These are phyloP conservation scores for Zygoascus bituminiphila DNA, from an alignment of 805 yeast species.

Conservation along the genomic window DNA sequence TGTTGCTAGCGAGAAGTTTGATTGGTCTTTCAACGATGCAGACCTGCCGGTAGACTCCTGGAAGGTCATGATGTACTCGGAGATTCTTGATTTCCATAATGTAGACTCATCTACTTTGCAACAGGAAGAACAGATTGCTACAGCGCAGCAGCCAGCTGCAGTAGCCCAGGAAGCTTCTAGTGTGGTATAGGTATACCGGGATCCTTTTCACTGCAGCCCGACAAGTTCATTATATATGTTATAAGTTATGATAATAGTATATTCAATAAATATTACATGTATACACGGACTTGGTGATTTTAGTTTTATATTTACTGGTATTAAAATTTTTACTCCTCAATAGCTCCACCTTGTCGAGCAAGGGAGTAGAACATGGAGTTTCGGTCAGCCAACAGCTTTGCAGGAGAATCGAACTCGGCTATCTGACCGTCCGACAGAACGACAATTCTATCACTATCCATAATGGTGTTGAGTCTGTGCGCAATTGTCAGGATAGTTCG, in stretches of 20 bases:
- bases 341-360: constrained; percentile 67
- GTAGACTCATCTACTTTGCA: constrained; percentile 38
- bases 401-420: constrained; percentile 71
- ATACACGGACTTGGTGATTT: too few species aligned
- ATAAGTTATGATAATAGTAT: background rate
- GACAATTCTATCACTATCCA: constrained; percentile 75
- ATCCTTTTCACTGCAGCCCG: too few species aligned
- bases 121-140: background rate
- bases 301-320: background rate
- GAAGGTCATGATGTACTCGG: constrained; percentile 99
- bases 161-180: background rate
- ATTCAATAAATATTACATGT: background rate
- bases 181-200: background rate
- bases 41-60: constrained; percentile 96
- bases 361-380: constrained; percentile 65
- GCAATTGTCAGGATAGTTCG: constrained; percentile 85
- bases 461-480: constrained; percentile 76
- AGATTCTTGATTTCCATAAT: constrained; percentile 91
- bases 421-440: constrained; percentile 69
- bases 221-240: background rate
- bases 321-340: constrained; percentile 19
- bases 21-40: constrained; percentile 97
- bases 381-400: constrained; percentile 50
- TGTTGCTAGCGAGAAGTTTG: constrained; percentile 82
- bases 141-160: background rate